phyloP scores from a whole-genome alignment of 768 basidiomycete species.

The Imleria badia region DNA sequence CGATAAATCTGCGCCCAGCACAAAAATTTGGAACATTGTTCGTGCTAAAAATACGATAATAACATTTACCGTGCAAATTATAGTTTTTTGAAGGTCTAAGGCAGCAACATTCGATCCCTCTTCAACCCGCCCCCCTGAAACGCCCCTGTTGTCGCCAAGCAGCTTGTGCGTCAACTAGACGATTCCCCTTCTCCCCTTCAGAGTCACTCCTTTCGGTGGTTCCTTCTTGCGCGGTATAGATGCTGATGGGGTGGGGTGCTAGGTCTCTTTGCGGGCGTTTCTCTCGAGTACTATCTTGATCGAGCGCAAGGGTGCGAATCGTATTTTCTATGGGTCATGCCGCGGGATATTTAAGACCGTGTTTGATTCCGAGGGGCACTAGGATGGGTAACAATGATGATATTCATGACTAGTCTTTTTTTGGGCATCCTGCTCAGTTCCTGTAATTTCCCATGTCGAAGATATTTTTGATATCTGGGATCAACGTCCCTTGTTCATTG shows the following conservation, averaged over 20 bases:
- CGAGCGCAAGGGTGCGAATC: constrained; percentile 94
- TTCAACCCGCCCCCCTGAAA: no score
- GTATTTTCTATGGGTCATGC: constrained; percentile 97
- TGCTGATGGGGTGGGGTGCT: constrained; percentile 1
- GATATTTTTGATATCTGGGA: constrained; percentile 13
- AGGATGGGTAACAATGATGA: neutral
- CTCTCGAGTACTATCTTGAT: constrained; percentile 92
- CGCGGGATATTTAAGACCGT: constrained; percentile 78
- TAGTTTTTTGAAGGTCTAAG: no score
- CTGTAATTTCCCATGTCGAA: neutral
- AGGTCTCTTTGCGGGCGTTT: constrained; percentile 94
- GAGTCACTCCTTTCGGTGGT: no score
- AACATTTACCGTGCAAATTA: no score
- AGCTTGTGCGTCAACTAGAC: no score
- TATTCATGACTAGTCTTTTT: neutral
- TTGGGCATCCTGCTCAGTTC: neutral
- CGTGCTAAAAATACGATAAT: no score
- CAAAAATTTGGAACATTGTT: no score
- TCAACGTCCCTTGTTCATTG: neutral
- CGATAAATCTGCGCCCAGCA: no score
- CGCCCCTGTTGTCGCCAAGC: no score
- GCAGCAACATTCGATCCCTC: no score
- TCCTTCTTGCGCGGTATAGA: no score
- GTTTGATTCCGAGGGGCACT: constrained; percentile 68
- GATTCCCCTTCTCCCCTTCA: no score